Base-by-base conservation (phyloP, 768 basidiomycete species). In the Phylloporus sp. region DNA sequence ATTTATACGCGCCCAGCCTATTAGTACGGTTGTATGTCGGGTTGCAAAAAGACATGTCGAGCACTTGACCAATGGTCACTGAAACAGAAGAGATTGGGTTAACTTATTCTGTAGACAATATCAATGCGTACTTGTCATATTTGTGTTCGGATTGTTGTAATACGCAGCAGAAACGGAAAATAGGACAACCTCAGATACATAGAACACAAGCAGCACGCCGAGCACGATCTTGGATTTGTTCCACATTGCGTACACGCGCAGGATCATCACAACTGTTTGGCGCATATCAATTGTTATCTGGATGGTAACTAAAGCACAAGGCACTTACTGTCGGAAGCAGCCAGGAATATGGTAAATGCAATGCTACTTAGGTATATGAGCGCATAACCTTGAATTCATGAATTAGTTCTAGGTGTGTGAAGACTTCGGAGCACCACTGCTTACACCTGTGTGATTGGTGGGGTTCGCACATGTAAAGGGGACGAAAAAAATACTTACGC, bases 221-320 rank as follows among this genome's bases (percentile, higher is more conserved):
- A 63, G 40, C 27, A 63, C 24, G 12, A 41, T 24, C 49, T 16
- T 59, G 16, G 59, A 59, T 32, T 34, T 45, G 18, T 35, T 18
- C 34, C 64, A 65, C 49, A 65, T 51, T n/a, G 63, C 60, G 27
- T 64, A 66, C 12, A 65, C 52, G 0, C 63, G 58, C 7, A 64
- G 27, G 45, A 64, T 58, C 63, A 64, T 64, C 28, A 58, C 39
- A 8, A 63, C 63, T 64, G 34, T 16, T 45, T 2, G 28, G 6
- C 16, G 6, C 11, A 18, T 6, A 28, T 2, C 11, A 9, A 12
- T 20, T 13, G 6, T 40, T 26, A 43, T 20, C 6, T 3, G n/a
- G 1, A 35, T 10, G 8, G 16, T 3, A 29, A n/a, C 9, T 7
- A 23, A 20, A n/a, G 4, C 11, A 50, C 13, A 6, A 0, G 5